Evolutionary conservation across 805 yeast genomes (phyloP), one percentile per base, ranked within the genome.

Genomic region (Metschnikowia colocasiae): DNA sequence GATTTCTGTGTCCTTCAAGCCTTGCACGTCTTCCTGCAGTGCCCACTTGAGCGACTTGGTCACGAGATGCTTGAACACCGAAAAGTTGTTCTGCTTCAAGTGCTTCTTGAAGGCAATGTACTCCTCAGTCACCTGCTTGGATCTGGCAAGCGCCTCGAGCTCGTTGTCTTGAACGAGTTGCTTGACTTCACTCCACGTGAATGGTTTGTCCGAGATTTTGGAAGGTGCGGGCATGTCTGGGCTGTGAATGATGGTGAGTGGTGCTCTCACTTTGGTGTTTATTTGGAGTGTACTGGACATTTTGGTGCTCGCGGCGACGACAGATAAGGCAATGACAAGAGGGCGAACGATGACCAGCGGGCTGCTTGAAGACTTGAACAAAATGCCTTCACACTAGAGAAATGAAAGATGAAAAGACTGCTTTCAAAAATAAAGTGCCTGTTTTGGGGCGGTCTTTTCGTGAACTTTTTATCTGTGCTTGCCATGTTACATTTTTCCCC

Each of bases 41-140:
- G 68, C 60, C 91, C 91, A 84, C 3, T 65, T 45, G 40, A 83
- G 66, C 53, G 79, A 74, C 32, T 68, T 60, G 8, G 65, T 60
- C 37, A 83, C 57, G 22, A 85, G 62, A 54, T 73, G 75, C 37
- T 79, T 74, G 46, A 74, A 74, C 19, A 83, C 69, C 12, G 76
- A 67, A 2, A 72, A 58, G 9, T 69, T 61, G 4, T 63, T 45
- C 0, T 53, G 51, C 23, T 58, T 56, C 18, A 83, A 62, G 9
- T 58, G 46, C 9, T 58, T 55, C 55, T 81, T 82, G 59, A 78
- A 81, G 6, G 54, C 57, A 9, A 63, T 59, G 55, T 85, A 84
- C 44, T 59, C 58, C 3, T 64, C 62, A n/a, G 79, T 68, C 29
- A 67, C 71, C 22, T 57, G 65, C 12, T 63, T 60, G 4, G 80